Evolutionary conservation across 2,329 filamentous ascomycete species (phyloP).

Genomic region (Penicillium brasilianum): DNA sequence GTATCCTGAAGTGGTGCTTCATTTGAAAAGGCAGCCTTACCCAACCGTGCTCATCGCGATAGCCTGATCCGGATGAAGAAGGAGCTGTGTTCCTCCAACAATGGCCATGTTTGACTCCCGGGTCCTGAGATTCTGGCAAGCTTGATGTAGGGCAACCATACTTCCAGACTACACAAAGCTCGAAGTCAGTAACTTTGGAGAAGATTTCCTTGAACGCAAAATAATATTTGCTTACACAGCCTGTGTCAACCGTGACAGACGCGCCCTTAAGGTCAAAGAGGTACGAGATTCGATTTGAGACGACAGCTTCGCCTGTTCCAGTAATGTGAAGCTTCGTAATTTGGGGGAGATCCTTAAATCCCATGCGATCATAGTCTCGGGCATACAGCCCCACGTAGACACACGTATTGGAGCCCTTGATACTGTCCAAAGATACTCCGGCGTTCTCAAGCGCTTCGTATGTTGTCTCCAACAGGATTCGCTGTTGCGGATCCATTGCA

Average conservation of each 20-base stretch:
- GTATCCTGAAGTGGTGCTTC: not conserved
- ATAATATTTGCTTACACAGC: conserved; percentile 20
- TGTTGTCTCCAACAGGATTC: conserved; percentile 35
- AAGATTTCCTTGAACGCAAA: not conserved
- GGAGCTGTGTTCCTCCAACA: conserved; percentile 6
- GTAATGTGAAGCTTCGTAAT: conserved; percentile 31
- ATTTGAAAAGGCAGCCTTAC: not conserved
- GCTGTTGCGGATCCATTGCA: conserved; percentile 41
- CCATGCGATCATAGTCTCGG: conserved; percentile 37
- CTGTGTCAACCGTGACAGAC: conserved; percentile 35
- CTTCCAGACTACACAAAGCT: conserved; percentile 25
- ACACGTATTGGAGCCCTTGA: conserved; percentile 38
- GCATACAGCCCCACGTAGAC: conserved; percentile 41
- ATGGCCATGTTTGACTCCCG: conserved; percentile 24
- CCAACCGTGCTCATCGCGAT: conserved; percentile 5
- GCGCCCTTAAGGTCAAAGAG: conserved; percentile 39
- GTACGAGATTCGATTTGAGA: conserved; percentile 39
- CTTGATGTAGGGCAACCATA: conserved; percentile 31
- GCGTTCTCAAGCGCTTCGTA: conserved; percentile 37
- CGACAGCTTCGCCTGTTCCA: conserved; percentile 34
- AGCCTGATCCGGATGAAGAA: conserved; percentile 10
- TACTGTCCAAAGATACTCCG: conserved; percentile 32
- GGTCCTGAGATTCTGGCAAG: conserved; percentile 29
- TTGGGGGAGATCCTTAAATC: conserved; percentile 27
- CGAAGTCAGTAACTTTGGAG: not conserved